Percentiles rank a stretch among this genome's conserved stretches.
phyloP scores from a whole-genome alignment of 345 rosid genomes.

The Mangifera indica region DNA sequence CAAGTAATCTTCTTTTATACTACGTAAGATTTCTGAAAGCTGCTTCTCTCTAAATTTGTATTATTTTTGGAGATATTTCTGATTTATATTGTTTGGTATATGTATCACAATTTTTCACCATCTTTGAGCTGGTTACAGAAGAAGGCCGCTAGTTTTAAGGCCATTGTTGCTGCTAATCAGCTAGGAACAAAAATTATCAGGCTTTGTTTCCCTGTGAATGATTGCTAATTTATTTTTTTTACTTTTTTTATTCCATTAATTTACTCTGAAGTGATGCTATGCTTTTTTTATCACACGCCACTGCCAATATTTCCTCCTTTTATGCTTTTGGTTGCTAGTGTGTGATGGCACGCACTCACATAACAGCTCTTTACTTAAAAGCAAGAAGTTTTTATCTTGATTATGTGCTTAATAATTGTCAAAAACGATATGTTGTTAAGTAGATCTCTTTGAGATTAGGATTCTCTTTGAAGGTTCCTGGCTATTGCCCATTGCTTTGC shows the following conservation, averaged over 20 bases:
- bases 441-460: too few relatives aligned
- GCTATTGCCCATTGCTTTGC: not conserved
- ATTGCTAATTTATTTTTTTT: not conserved
- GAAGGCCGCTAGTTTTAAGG: not conserved
- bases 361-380: not conserved
- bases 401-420: too few relatives aligned
- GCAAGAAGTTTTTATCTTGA: not conserved
- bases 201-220: not conserved
- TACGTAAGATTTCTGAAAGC: constrained; percentile 9
- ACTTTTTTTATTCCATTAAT: not conserved
- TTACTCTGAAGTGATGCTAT: not conserved
- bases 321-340: not conserved
- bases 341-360: not conserved
- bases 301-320: not conserved
- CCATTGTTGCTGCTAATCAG: too few relatives aligned
- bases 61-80: not conserved
- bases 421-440: too few relatives aligned
- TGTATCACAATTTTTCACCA: not conserved
- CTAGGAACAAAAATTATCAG: not conserved
- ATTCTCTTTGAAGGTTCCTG: not conserved
- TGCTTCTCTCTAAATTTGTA: not conserved
- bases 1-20: not conserved
- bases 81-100: not conserved
- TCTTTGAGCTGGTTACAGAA: not conserved
- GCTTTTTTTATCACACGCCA: not conserved